Evolutionary conservation across 441 rosid species (phyloP).

Genomic region (Corymbia citriodora): DNA sequence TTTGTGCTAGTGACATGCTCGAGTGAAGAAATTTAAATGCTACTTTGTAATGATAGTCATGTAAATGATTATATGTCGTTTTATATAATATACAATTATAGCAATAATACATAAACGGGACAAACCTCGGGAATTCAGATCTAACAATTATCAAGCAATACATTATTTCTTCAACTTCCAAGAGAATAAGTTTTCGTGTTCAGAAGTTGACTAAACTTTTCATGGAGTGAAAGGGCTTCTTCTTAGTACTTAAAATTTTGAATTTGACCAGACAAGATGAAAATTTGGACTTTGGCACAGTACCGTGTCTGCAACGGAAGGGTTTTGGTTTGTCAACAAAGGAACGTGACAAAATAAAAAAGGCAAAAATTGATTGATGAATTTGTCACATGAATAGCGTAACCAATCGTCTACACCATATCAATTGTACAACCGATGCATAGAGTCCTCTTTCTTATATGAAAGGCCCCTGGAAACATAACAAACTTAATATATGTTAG

Average conservation of each 20-base stretch:
- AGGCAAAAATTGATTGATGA: background rate
- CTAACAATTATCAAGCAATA: background rate
- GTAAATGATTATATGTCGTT: background rate
- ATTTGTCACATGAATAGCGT: background rate
- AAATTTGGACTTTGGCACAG: too few species aligned
- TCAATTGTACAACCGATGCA: background rate
- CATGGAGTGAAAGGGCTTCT: background rate
- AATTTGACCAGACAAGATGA: too few species aligned
- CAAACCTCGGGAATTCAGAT: background rate
- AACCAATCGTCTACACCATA: background rate
- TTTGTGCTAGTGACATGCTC: background rate
- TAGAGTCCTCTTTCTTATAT: accelerated
- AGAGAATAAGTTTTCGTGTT: background rate
- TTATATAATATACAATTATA: background rate
- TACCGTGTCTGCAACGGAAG: background rate
- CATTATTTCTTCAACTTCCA: background rate
- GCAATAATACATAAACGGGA: background rate
- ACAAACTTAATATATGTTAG: background rate
- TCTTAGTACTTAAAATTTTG: too few species aligned
- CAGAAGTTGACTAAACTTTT: background rate
- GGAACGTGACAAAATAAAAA: background rate
- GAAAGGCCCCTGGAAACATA: background rate
- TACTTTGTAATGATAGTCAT: background rate
- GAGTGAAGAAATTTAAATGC: background rate
- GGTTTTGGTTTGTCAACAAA: background rate